These are phyloP conservation scores for Lagenidium sp. DNA, from an alignment of 352 stramenopile genomes.

Conservation along the genomic window DNA sequence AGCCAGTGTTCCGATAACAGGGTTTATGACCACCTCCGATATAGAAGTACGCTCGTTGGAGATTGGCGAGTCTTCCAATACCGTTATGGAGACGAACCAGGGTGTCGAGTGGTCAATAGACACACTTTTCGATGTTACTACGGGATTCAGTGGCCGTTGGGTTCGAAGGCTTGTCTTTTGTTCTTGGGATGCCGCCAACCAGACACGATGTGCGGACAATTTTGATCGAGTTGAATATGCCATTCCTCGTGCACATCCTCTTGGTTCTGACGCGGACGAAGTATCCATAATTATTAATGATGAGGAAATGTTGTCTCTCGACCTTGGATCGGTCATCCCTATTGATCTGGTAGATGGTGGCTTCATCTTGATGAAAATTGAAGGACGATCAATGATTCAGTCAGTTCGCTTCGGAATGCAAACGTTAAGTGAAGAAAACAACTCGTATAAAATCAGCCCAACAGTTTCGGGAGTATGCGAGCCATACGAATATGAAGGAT, in stretches of 20 bases:
- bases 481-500: too few relatives aligned
- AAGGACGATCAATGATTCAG: too few relatives aligned
- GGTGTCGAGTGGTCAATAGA: background rate
- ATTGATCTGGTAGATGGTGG: background rate
- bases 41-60: background rate
- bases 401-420: too few relatives aligned
- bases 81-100: background rate
- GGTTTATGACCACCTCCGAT: background rate
- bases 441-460: too few relatives aligned
- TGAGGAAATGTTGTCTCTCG: background rate
- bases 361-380: background rate
- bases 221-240: background rate
- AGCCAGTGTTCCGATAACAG: background rate
- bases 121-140: background rate
- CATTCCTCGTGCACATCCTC: constrained; percentile 9
- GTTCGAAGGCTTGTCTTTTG: background rate
- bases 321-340: background rate
- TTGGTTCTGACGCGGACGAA: too few relatives aligned
- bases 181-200: background rate
- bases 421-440: too few relatives aligned
- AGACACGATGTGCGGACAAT: background rate
- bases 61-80: background rate
- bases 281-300: too few relatives aligned
- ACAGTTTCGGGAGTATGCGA: too few relatives aligned
- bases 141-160: background rate